Conservation (phyloP, 2,329 filamentous ascomycete species). For the Decorospora gaudefroyi region DNA sequence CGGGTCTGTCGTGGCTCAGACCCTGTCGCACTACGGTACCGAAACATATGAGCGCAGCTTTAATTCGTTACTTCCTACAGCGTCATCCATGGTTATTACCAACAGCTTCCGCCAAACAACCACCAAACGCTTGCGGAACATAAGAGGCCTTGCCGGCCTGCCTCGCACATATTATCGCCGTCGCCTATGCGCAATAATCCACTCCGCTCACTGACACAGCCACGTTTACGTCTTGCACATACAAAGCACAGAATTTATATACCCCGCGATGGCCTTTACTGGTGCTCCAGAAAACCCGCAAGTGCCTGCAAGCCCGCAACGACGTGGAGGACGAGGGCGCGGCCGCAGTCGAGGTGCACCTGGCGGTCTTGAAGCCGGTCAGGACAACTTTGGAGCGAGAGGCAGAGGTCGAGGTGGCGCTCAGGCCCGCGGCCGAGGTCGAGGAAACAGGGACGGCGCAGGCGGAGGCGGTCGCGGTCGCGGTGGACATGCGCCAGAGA, state of each 20-base stretch:
- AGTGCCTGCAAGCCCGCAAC: constrained; percentile 33
- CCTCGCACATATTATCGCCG: too few relatives aligned
- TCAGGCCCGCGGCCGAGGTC: constrained; percentile 38
- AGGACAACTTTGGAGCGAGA: constrained; percentile 27
- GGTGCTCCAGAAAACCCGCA: constrained; percentile 30
- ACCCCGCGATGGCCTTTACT: constrained; percentile 44
- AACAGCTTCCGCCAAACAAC: constrained; percentile 25
- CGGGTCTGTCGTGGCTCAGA: constrained; percentile 24
- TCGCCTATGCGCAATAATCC: too few relatives aligned
- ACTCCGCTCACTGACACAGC: too few relatives aligned
- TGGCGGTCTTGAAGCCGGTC: constrained; percentile 24
- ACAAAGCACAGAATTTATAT: constrained; percentile 7
- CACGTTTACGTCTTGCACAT: too few relatives aligned
- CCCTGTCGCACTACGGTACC: constrained; percentile 19
- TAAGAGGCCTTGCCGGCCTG: constrained; percentile 26
- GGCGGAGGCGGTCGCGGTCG: constrained; percentile 35
- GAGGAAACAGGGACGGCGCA: constrained; percentile 43
- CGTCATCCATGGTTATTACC: too few relatives aligned
- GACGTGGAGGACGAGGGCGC: constrained; percentile 38
- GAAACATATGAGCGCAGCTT: too few relatives aligned
- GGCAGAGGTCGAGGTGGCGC: constrained; percentile 46
- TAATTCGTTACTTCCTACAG: constrained; percentile 37
- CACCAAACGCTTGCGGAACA: constrained; percentile 18
- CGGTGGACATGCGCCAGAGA: constrained; percentile 31
- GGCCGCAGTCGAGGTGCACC: constrained; percentile 38